Percentiles rank a stretch among this genome's conserved stretches.
Conservation (phyloP, 805 yeast genomes). For the Lipomyces starkeyi region DNA sequence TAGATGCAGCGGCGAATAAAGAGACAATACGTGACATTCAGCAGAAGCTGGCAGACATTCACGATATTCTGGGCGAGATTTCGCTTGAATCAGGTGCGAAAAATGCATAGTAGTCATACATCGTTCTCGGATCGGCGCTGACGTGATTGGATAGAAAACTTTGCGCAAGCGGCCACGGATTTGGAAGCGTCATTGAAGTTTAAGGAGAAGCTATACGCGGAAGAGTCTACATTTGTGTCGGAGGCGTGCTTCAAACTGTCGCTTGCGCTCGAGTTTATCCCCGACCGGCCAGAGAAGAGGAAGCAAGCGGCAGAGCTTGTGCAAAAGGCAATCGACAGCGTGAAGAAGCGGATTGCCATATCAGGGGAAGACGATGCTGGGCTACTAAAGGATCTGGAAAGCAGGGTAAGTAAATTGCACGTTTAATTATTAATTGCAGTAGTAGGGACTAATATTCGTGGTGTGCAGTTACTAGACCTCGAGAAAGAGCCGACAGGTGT, state of each 20-base stretch:
- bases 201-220: slow-evolving; percentile 55
- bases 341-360: slow-evolving; percentile 50
- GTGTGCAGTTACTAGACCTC: slow-evolving; percentile 2
- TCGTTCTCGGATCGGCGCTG: background rate
- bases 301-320: slow-evolving; percentile 61
- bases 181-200: slow-evolving; percentile 62
- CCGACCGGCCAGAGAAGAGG: slow-evolving; percentile 54
- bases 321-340: slow-evolving; percentile 58
- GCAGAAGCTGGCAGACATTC: slow-evolving; percentile 70
- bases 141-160: slow-evolving; percentile 59
- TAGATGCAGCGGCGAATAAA: slow-evolving; percentile 37
- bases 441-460: background rate
- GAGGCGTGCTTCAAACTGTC: slow-evolving; percentile 84
- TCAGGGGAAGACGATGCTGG: slow-evolving; percentile 50
- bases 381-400: slow-evolving; percentile 45
- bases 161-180: slow-evolving; percentile 76
- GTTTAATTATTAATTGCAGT: slow-evolving; percentile 34
- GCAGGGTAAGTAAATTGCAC: slow-evolving; percentile 42
- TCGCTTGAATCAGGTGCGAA: slow-evolving; percentile 67
- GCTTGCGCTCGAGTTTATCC: slow-evolving; percentile 73
- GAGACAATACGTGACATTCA: slow-evolving; percentile 47
- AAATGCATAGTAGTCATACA: background rate
- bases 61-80: slow-evolving; percentile 85
- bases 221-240: slow-evolving; percentile 60
- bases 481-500: background rate